Evolutionary conservation across 2,329 filamentous ascomycete species (phyloP), one percentile per base, ranked within the genome.

Genomic region (Aphanocladium album): DNA sequence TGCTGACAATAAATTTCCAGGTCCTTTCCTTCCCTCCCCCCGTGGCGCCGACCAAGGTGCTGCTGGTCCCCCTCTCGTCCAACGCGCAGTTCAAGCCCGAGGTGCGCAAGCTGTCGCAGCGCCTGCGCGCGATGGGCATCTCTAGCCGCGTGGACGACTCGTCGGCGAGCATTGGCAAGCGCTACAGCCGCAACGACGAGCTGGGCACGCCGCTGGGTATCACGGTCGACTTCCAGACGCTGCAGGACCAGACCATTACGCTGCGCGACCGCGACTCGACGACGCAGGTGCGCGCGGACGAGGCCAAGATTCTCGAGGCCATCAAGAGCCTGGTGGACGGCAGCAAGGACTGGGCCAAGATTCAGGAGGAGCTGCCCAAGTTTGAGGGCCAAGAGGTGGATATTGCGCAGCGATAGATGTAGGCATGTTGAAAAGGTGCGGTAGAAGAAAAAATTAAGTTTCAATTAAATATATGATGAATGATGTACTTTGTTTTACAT

Each of bases 111-210:
- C 78, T 98, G 65, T 90, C 89, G 60, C 81, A 88, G 70, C 88
- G 87, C 71, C 86, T 98, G 62, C 89, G 92, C 68, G 83, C 84
- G 55, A 77, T 89, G 58, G 89, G 89, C 61, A 81, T 98, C 60
- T 91, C 91, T 47, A 96, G 86, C 80, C 88, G 90, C 63, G 85
- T 97, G 41, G 95, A 98, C 71, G 90, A 95, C 74, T 96, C 91
- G 16, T 91, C 89, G 30, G 92, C 93, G 63, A 92, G 88, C 64
- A 98, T 98, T 68, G 93, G 93, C 73, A 96, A 96, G 82, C 89
- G 93, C 58, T 98, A 96, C 76, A 87, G 89, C 72, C 88, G 95
- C 69, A 97, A 97, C 73, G 93, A 98, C 75, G 93, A 98, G 79
- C 84, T 97, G 62, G 95, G 93, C 70, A 98, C 95, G 49, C 91